phyloP scores from a whole-genome alignment of 306 rosid species.

The Luffa acutangula region DNA sequence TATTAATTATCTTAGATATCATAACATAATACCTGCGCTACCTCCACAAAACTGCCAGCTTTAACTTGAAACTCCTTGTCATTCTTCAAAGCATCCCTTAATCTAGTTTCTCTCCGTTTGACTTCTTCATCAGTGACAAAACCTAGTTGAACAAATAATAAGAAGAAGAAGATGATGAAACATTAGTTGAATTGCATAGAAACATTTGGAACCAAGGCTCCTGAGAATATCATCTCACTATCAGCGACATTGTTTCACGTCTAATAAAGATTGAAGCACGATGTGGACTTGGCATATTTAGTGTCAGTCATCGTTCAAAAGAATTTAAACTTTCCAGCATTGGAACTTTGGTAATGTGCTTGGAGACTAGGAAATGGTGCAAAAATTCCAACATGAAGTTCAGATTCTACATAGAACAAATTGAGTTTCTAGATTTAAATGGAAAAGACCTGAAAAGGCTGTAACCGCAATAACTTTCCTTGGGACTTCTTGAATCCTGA shows the following conservation, averaged over 20 bases:
- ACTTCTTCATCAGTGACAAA: constrained; percentile 65
- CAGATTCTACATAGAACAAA: not conserved
- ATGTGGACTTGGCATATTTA: not conserved
- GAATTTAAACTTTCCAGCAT: not conserved
- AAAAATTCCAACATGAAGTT: not conserved
- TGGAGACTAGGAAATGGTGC: not conserved
- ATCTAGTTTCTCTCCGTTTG: constrained; percentile 46
- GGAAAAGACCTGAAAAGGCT: constrained; percentile 75
- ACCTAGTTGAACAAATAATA: constrained; percentile 26
- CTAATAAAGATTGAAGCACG: not conserved
- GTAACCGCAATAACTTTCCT: constrained; percentile 58
- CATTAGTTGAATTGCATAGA: not conserved
- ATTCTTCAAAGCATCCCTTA: constrained; percentile 46
- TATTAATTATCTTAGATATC: not conserved
- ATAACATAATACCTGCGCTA: constrained; percentile 59
- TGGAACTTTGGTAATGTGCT: not conserved
- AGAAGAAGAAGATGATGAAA: not conserved
- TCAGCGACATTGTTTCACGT: not conserved
- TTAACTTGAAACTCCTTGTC: constrained; percentile 51
- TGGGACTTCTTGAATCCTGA: constrained; percentile 65
- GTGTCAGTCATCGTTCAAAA: not conserved
- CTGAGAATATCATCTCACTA: not conserved
- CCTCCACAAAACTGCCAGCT: constrained; percentile 48
- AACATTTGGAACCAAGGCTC: not conserved
- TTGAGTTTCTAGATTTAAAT: constrained; percentile 10